Conservation (phyloP, 305 asterid species). For the Solanum hybrid region DNA sequence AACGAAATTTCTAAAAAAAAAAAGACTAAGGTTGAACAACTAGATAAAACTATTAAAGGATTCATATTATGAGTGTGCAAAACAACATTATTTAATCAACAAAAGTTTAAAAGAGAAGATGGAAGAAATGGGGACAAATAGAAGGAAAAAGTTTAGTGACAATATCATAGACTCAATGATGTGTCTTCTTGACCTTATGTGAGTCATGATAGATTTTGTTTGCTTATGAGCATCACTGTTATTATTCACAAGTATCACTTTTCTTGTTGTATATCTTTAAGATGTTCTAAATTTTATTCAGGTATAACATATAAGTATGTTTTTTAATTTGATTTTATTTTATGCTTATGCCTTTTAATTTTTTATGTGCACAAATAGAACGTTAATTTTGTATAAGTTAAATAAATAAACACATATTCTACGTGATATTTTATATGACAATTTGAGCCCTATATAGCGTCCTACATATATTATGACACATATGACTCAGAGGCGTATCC, state of each 20-base stretch:
- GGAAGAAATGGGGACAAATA: neutral
- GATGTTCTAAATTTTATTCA: neutral
- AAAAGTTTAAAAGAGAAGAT: neutral
- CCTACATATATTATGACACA: neutral
- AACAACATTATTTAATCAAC: neutral
- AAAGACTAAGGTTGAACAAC: neutral
- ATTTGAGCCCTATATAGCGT: no score
- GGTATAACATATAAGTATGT: neutral
- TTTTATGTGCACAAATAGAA: no score
- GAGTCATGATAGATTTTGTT: neutral
- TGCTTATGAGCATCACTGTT: neutral
- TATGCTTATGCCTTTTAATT: no score
- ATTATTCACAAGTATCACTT: neutral
- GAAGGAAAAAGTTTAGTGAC: neutral
- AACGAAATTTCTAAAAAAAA: neutral
- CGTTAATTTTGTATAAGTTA: no score
- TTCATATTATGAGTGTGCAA: neutral
- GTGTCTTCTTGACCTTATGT: neutral
- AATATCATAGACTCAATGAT: neutral
- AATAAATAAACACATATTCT: no score
- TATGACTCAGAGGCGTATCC: no score
- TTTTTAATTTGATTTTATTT: no score
- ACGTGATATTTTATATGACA: fast-evolving
- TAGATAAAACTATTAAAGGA: neutral
- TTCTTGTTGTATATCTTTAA: neutral